A percentile compares a stretch with the other conserved stretches of the same genome.
phyloP scores from a whole-genome alignment of 495 filamentous ascomycete species.

The Tuber microsphaerosporum region DNA sequence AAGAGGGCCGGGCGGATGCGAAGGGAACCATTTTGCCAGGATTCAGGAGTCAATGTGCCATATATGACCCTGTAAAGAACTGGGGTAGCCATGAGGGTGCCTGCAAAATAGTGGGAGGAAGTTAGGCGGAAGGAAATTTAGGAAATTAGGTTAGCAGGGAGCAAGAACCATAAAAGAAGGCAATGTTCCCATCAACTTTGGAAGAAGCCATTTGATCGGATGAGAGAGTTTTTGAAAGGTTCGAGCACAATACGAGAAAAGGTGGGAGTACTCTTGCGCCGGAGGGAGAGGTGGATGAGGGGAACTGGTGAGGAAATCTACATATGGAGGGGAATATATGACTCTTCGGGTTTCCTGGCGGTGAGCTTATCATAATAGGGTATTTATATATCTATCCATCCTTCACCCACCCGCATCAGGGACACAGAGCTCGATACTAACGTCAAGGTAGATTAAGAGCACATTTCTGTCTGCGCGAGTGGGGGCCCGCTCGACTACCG shows the following conservation, averaged over 20 bases:
- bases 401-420: not conserved
- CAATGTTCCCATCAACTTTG: slow-evolving; percentile 43
- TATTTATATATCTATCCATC: not conserved
- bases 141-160: not conserved
- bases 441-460: not conserved
- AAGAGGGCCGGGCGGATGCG: slow-evolving; percentile 68
- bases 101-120: slow-evolving; percentile 33
- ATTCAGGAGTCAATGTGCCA: slow-evolving; percentile 49
- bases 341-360: not conserved
- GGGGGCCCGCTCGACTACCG: not conserved
- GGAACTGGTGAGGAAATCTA: not conserved
- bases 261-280: not conserved
- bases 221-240: not conserved
- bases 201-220: slow-evolving; percentile 2
- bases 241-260: not conserved
- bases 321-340: not conserved
- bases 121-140: not conserved
- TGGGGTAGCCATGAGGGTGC: slow-evolving; percentile 62
- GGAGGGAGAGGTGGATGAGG: not conserved
- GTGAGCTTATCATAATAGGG: not conserved
- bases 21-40: slow-evolving; percentile 52
- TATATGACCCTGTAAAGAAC: slow-evolving; percentile 80
- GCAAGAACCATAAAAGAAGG: slow-evolving; percentile 60
- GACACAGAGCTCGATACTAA: not conserved
- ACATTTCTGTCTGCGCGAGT: not conserved